These are phyloP conservation scores for Aspergillus panamensis DNA, from an alignment of 495 filamentous ascomycete genomes.

Conservation along the genomic window DNA sequence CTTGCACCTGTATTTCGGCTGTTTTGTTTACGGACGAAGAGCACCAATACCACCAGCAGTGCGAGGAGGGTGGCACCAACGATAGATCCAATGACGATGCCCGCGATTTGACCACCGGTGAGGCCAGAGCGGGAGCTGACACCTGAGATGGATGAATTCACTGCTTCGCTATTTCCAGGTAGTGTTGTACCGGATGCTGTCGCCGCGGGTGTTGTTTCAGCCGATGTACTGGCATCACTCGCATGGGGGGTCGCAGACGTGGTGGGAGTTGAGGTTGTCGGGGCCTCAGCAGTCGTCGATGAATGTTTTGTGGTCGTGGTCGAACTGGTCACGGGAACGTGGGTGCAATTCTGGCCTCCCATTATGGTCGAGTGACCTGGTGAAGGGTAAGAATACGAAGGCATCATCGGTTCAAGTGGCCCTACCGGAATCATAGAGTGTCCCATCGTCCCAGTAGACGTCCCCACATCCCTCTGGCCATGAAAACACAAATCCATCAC, in stretches of 20 bases:
- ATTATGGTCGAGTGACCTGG: not conserved
- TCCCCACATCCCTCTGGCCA: not conserved
- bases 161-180: not conserved
- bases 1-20: no score
- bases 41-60: not conserved
- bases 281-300: not conserved
- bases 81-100: not conserved
- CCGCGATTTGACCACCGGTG: not conserved
- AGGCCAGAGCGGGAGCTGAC: not conserved
- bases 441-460: not conserved
- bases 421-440: not conserved
- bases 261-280: not conserved
- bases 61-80: not conserved
- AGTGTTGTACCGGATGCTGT: not conserved
- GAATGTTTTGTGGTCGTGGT: not conserved
- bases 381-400: not conserved
- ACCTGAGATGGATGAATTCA: no score
- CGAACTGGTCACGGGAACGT: not conserved
- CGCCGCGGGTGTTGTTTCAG: not conserved
- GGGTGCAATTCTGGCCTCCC: not conserved
- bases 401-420: not conserved
- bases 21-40: not conserved
- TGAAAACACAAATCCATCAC: not conserved
- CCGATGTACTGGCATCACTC: not conserved
- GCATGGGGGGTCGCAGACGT: not conserved